phyloP scores from a whole-genome alignment of 2,329 filamentous ascomycete species.

The Clarireedia homoeocarpa region DNA sequence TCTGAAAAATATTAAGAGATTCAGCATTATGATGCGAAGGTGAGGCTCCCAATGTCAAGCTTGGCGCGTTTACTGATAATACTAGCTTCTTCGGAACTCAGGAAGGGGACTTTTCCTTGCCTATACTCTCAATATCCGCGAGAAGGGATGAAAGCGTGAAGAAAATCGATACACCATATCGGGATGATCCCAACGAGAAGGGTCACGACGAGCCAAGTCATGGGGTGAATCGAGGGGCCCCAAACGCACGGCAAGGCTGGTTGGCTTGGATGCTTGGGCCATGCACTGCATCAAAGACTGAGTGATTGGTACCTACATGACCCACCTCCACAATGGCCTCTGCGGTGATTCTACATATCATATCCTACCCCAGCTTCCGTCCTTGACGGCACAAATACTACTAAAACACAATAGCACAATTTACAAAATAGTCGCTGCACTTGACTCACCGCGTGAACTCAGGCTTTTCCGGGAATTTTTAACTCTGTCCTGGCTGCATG shows the following conservation, averaged over 20 bases:
- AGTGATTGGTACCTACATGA: neutral
- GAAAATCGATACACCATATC: constrained; percentile 11
- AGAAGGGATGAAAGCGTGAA: constrained; percentile 17
- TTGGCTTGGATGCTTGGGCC: constrained; percentile 8
- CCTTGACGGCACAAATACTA: neutral
- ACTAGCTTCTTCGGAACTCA: constrained; percentile 67
- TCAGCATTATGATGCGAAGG: constrained; percentile 79
- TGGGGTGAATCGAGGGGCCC: neutral
- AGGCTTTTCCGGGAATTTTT: no score
- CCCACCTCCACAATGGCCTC: neutral
- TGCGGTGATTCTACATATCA: neutral
- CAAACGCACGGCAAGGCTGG: constrained; percentile 7
- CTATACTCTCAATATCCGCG: constrained; percentile 47
- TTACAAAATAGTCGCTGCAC: no score
- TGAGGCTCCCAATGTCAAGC: constrained; percentile 31
- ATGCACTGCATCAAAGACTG: constrained; percentile 5
- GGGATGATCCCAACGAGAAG: constrained; percentile 14
- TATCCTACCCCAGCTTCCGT: neutral
- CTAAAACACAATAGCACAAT: neutral
- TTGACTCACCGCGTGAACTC: no score
- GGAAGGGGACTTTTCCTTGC: constrained; percentile 57
- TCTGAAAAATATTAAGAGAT: constrained; percentile 50
- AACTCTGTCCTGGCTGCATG: no score
- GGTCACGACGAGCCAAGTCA: neutral
- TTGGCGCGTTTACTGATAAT: constrained; percentile 20